Base-by-base conservation (phyloP, 2,329 filamentous ascomycete species). In the Monilinia polystroma region DNA sequence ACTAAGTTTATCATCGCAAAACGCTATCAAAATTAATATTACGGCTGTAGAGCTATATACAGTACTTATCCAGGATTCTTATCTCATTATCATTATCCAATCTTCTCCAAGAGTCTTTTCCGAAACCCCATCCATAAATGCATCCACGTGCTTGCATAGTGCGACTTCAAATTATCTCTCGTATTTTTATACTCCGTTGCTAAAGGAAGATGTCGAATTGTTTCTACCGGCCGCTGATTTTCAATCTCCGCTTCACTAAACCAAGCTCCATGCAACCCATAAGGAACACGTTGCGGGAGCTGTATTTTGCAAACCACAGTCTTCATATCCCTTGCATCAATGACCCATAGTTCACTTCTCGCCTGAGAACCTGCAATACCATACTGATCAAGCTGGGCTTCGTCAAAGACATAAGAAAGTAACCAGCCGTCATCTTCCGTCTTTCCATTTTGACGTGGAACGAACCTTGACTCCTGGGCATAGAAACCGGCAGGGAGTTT, bases 381-480 rank as follows among this genome's bases (percentile, higher is more conserved):
- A 35, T 64, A 16, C 2, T 54, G 60, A 63, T 86, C 80, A 0
- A 90, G 78, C 73, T 91, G 87, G 1, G 81, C 79, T 71, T 91
- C 89, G 69, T 91, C 86, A 69, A 91, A 91, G 1, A 88, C 87
- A 70, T 90, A 91, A 56, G 85, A 87, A 5, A 91, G 77, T 0
- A 91, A 78, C 77, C 83, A 91, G 0, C 89, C 89, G 69, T 88
- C 86, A 70, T 91, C 88, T 74, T 91, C 89, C 0, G 71, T 74
- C 0, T 55, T 67, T 0, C 78, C 76, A 14, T 76, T 70, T 1
- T 70, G 55, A 1, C 83, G 77, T 4, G 87, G 78, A 5, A 91
- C 82, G 68, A 91, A 91, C 0, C 85, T 82, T 1, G 87, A 84
- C 75, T 91, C 89, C 73, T 91, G 88, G 0, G 87, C 87, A 68